Evolutionary conservation across 352 stramenopile species (phyloP).

Genomic region (Aphanomyces cochlioides): DNA sequence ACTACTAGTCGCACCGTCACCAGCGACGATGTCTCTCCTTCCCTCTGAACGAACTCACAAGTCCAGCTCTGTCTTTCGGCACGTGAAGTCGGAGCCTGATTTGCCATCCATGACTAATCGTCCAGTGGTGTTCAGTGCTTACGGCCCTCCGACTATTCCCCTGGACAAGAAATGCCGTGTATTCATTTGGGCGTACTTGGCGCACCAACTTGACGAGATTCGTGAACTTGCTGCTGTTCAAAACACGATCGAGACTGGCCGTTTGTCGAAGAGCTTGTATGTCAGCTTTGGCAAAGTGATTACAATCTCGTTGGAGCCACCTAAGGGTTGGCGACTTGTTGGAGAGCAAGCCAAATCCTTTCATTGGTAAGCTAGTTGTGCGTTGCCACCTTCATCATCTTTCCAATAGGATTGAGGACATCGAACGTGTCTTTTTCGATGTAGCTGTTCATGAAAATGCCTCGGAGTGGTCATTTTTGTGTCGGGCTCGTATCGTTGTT

Average conservation of each 20-base stretch:
- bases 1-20: too few species aligned
- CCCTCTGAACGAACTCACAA: too few species aligned
- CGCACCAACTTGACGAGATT: slow-evolving; percentile 60
- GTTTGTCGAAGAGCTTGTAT: not conserved
- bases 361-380: slow-evolving; percentile 39
- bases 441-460: slow-evolving; percentile 1
- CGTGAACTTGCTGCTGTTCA: slow-evolving; percentile 50
- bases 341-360: slow-evolving; percentile 64
- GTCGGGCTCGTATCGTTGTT: slow-evolving; percentile 53
- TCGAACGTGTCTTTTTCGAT: slow-evolving; percentile 62
- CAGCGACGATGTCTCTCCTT: too few species aligned
- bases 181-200: slow-evolving; percentile 69
- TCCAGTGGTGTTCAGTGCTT: slow-evolving; percentile 34
- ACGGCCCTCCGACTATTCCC: slow-evolving; percentile 38
- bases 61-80: too few species aligned
- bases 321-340: slow-evolving; percentile 36
- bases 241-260: slow-evolving; percentile 3
- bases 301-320: slow-evolving; percentile 54
- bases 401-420: slow-evolving; percentile 31
- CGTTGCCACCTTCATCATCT: not conserved
- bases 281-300: slow-evolving; percentile 54
- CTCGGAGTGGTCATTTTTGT: slow-evolving; percentile 40
- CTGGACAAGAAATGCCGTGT: slow-evolving; percentile 41
- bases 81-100: too few species aligned
- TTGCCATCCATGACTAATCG: not conserved